A percentile compares a stretch with the other conserved stretches of the same genome.
Evolutionary conservation across 2,329 filamentous ascomycete genomes (phyloP).

Genomic region (Cercospora citrullina): DNA sequence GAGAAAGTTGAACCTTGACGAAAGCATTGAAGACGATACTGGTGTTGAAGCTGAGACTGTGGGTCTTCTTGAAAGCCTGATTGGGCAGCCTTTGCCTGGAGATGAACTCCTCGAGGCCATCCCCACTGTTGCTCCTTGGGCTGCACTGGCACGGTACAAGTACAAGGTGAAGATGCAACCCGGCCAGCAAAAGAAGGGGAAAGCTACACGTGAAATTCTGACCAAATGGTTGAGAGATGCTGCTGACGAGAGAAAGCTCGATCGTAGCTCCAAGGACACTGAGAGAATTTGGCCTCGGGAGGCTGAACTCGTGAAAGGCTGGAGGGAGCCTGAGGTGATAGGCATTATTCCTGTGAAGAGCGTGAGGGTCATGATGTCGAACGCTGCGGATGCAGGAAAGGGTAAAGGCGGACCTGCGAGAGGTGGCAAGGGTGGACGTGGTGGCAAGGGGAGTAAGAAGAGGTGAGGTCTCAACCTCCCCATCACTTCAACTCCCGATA

Average conservation of each 20-base stretch:
- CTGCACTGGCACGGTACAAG: conserved; percentile 69
- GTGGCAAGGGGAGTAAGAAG: conserved; percentile 29
- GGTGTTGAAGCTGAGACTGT: conserved; percentile 45
- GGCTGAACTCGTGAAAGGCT: conserved; percentile 75
- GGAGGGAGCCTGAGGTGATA: conserved; percentile 79
- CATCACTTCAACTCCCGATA: background rate
- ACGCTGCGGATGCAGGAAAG: conserved; percentile 40
- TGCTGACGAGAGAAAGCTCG: conserved; percentile 47
- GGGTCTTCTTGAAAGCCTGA: conserved; percentile 66
- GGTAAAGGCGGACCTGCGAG: conserved; percentile 44
- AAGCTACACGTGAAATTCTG: conserved; percentile 88
- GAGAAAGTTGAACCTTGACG: conserved; percentile 60
- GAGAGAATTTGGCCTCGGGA: conserved; percentile 85
- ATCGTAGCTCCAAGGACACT: conserved; percentile 51
- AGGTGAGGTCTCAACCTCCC: background rate
- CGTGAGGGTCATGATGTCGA: conserved; percentile 74
- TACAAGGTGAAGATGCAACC: conserved; percentile 96
- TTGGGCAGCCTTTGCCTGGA: conserved; percentile 74
- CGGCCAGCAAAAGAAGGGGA: conserved; percentile 86
- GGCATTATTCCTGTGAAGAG: conserved; percentile 79
- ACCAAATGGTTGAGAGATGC: conserved; percentile 72
- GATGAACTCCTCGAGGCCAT: conserved; percentile 75
- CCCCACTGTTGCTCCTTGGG: conserved; percentile 64
- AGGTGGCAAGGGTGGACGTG: conserved; percentile 35
- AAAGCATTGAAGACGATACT: conserved; percentile 47